Evolutionary conservation across 2,329 filamentous ascomycete genomes (phyloP).

Genomic region (Talaromyces sp.): DNA sequence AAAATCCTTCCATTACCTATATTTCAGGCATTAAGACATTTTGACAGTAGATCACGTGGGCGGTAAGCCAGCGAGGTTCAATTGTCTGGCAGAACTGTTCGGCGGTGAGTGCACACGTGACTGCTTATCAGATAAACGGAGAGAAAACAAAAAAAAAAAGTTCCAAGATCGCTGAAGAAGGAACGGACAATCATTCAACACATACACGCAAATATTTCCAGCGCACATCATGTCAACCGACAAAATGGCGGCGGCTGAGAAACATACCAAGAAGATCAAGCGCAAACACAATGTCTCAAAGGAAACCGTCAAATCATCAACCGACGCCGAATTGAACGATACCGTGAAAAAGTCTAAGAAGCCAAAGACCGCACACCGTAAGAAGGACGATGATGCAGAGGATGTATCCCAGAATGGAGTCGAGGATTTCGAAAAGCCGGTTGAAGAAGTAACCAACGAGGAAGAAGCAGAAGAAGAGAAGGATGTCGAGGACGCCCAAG

Average conservation of each 20-base stretch:
- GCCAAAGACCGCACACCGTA: slow-evolving; percentile 15
- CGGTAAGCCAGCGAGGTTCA: too few species aligned
- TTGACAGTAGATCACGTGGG: not conserved
- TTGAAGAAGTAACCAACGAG: slow-evolving; percentile 16
- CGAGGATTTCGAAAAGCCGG: not conserved
- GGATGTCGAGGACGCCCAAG: slow-evolving; percentile 34
- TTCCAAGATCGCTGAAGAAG: not conserved
- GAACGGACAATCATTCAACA: not conserved
- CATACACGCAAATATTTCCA: not conserved
- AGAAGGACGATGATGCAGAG: not conserved
- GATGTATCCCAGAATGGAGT: not conserved
- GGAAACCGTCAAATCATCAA: slow-evolving; percentile 19
- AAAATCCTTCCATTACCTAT: too few species aligned
- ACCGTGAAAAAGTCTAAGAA: slow-evolving; percentile 25
- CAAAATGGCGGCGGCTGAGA: slow-evolving; percentile 35
- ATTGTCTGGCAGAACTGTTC: not conserved
- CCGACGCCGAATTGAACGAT: slow-evolving; percentile 24
- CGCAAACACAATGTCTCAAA: slow-evolving; percentile 37
- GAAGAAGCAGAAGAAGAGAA: slow-evolving; percentile 30
- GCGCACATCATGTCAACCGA: slow-evolving; percentile 25
- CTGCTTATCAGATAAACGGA: slow-evolving; percentile 5
- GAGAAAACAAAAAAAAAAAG: slow-evolving; percentile 8
- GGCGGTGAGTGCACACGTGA: not conserved
- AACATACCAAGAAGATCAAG: slow-evolving; percentile 42
- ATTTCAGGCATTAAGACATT: not conserved